Base-by-base conservation (phyloP, 352 stramenopile genomes). In the Peronospora tabacina region DNA sequence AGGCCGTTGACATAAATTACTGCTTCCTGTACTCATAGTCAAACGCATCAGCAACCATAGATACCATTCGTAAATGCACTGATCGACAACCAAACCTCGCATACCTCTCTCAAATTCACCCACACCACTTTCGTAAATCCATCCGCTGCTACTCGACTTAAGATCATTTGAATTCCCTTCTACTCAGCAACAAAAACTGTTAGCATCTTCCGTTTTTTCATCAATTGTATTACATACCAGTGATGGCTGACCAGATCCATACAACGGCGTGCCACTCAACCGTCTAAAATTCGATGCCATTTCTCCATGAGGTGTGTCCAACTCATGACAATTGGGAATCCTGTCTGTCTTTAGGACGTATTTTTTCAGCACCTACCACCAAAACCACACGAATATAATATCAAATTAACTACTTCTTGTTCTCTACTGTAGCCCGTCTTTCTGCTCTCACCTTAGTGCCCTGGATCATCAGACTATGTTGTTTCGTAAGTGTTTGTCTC, bases 321-420 rank as follows among this genome's bases (percentile, higher is more conserved):
- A 61, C 26, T 82, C 76, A 44, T 90, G 80, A 45, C 79, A 87
- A 42, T 90, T 75, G 2, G 82, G 80, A 55, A 91, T 87, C 1
- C 80, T 65, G 51, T 93, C 82, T 17, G 61, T 72, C 66, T 91
- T 93, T 45, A 93, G 72, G 49, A 93, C 75, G 39, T 91, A 93
- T 47, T 90, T 87, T 34, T 82, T 82, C 11, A 93, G 49, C 20
- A 93, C 67, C 72, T 79, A 61, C 17, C 3, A 35, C 12, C 33
- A 32, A 32, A 32, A 12, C 22, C 22, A 26, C 22, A 32, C 8
- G 10, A 43, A 26, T 29, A 43, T 16, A 26, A 26, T 26, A 48
- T 16, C 33, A 44, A 24, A 15, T 16, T 3, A 38, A 24, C 35
- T 19, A 22, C 15, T 1, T 13, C 1, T 41, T 0, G 40, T 19